Conservation (phyloP, 2,329 filamentous ascomycete genomes). For the Parasarocladium wereldwijsianum region DNA sequence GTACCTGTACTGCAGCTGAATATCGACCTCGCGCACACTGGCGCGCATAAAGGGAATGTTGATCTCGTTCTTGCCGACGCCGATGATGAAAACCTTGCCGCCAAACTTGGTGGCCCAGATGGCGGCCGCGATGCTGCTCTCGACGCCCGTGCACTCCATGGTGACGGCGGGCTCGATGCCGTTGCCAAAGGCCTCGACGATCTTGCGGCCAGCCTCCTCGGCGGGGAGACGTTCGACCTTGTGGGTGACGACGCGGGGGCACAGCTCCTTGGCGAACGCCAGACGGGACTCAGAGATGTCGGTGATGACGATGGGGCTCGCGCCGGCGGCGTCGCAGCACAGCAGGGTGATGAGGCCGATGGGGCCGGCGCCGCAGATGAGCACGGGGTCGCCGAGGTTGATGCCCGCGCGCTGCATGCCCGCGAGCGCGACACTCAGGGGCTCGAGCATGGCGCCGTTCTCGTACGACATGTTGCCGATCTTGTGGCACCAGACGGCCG, state of each 20-base stretch:
- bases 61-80: slow-evolving; percentile 91
- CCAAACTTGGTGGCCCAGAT: slow-evolving; percentile 91
- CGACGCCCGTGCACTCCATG: slow-evolving; percentile 90
- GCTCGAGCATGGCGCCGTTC: slow-evolving; percentile 81
- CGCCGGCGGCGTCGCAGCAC: slow-evolving; percentile 73
- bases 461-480: slow-evolving; percentile 87
- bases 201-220: slow-evolving; percentile 59
- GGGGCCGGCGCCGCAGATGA: slow-evolving; percentile 86
- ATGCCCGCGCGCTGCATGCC: slow-evolving; percentile 74
- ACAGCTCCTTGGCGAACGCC: slow-evolving; percentile 70
- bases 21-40: slow-evolving; percentile 79
- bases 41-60: slow-evolving; percentile 90
- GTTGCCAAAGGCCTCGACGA: slow-evolving; percentile 51
- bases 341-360: slow-evolving; percentile 84
- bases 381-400: slow-evolving; percentile 68
- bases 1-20: slow-evolving; percentile 96
- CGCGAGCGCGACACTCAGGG: slow-evolving; percentile 75
- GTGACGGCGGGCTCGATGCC: slow-evolving; percentile 69
- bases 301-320: slow-evolving; percentile 81
- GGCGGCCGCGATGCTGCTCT: slow-evolving; percentile 71
- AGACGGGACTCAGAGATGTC: slow-evolving; percentile 84
- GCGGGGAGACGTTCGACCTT: slow-evolving; percentile 53
- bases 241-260: slow-evolving; percentile 67
- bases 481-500: slow-evolving; percentile 90
- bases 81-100: slow-evolving; percentile 93